A percentile compares a stretch with the other conserved stretches of the same genome.
Conservation (phyloP, 2,329 filamentous ascomycete species). For the Lachnellula hyalina region DNA sequence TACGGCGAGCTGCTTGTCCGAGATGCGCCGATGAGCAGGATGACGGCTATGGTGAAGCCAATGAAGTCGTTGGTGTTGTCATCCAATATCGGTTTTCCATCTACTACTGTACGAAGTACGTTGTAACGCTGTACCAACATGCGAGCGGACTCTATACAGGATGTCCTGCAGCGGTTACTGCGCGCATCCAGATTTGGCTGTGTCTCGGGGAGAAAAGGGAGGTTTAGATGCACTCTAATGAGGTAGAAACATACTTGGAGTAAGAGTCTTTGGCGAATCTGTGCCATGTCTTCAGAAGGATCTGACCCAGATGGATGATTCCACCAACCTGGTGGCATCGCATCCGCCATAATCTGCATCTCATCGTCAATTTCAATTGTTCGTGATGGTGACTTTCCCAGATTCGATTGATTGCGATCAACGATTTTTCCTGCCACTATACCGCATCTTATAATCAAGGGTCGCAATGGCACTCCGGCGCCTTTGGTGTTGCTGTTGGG, state of each 20-base stretch:
- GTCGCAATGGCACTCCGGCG: background rate
- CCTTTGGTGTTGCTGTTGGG: too few relatives aligned
- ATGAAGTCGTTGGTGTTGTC: slow-evolving; percentile 43
- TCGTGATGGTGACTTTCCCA: slow-evolving; percentile 32
- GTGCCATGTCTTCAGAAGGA: slow-evolving; percentile 21
- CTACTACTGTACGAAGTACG: slow-evolving; percentile 30
- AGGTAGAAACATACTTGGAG: slow-evolving; percentile 40
- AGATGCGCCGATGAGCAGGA: slow-evolving; percentile 35
- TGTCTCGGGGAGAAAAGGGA: slow-evolving; percentile 40
- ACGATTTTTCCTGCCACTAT: slow-evolving; percentile 38
- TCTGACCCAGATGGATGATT: slow-evolving; percentile 21
- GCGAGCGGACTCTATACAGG: slow-evolving; percentile 37
- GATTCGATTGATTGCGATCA: slow-evolving; percentile 35
- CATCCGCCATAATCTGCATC: slow-evolving; percentile 35
- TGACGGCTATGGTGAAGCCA: slow-evolving; percentile 40
- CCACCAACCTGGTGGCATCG: slow-evolving; percentile 36
- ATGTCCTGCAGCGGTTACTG: background rate
- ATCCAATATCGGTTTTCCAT: slow-evolving; percentile 35
- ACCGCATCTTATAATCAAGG: slow-evolving; percentile 24
- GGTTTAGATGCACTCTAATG: slow-evolving; percentile 39
- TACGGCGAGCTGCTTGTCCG: background rate
- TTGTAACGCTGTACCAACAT: slow-evolving; percentile 37
- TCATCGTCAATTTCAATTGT: slow-evolving; percentile 39
- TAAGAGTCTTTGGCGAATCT: slow-evolving; percentile 34
- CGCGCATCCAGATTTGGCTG: slow-evolving; percentile 8